Conservation (phyloP, 2,329 filamentous ascomycete species). For the Hymenoscyphus scutula region DNA sequence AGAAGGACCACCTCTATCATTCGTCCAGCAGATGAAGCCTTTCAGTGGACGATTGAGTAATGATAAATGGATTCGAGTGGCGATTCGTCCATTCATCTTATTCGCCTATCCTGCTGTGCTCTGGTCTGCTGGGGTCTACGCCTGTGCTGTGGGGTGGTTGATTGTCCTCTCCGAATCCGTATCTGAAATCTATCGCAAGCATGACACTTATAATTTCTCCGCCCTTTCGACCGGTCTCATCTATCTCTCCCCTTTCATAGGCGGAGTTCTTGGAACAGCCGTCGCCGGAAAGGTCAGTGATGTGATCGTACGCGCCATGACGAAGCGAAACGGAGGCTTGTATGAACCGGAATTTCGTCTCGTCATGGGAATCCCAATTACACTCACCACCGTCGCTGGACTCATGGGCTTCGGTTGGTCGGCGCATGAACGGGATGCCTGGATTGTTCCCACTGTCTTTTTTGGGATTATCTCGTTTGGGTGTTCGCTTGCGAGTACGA, state of each 20-base stretch:
- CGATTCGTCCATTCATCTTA: conserved; percentile 77
- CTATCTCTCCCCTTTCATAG: conserved; percentile 87
- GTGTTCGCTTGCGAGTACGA: conserved; percentile 85
- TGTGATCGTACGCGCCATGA: conserved; percentile 77
- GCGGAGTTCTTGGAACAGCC: conserved; percentile 84
- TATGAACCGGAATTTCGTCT: conserved; percentile 94
- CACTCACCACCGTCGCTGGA: conserved; percentile 75
- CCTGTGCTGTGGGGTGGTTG: conserved; percentile 89
- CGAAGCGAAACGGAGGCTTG: conserved; percentile 81
- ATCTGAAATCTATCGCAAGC: conserved; percentile 71
- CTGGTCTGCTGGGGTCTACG: conserved; percentile 83
- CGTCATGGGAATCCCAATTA: conserved; percentile 80
- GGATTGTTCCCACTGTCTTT: conserved; percentile 91
- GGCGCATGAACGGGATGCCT: conserved; percentile 68
- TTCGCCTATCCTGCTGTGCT: conserved; percentile 85
- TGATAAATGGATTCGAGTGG: conserved; percentile 78
- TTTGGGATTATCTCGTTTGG: conserved; percentile 92
- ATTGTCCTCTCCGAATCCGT: conserved; percentile 92
- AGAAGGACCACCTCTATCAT: conserved; percentile 66
- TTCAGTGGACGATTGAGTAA: conserved; percentile 76
- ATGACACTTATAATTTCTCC: conserved; percentile 73
- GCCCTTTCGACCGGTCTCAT: conserved; percentile 79
- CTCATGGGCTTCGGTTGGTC: conserved; percentile 98
- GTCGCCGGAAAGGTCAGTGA: conserved; percentile 89
- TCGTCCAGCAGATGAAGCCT: conserved; percentile 68